phyloP scores from a whole-genome alignment of 2,329 filamentous ascomycete genomes.

The Rhinocladiella similis region DNA sequence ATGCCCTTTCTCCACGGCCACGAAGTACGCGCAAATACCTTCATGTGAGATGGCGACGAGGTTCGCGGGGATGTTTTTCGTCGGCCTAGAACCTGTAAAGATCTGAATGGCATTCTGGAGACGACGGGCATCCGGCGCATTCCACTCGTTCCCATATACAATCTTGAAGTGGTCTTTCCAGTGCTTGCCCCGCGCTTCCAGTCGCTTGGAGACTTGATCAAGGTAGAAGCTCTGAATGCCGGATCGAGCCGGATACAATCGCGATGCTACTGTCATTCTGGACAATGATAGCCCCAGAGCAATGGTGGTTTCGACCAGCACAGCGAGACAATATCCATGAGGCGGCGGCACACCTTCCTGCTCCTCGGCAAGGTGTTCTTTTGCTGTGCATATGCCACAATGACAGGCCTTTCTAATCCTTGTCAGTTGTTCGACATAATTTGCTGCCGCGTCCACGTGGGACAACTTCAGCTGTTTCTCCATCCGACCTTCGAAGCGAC shows the following conservation, averaged over 20 bases:
- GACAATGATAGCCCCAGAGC: slow-evolving; percentile 27
- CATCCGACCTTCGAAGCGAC: slow-evolving; percentile 26
- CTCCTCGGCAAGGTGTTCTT: slow-evolving; percentile 15
- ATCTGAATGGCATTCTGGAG: slow-evolving; percentile 24
- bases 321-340: slow-evolving; percentile 27
- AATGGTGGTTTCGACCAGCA: slow-evolving; percentile 26
- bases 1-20: slow-evolving; percentile 19
- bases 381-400: slow-evolving; percentile 24
- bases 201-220: slow-evolving; percentile 23
- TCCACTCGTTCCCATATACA: slow-evolving; percentile 29
- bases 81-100: slow-evolving; percentile 25
- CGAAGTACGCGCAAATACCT: slow-evolving; percentile 27
- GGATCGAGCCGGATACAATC: slow-evolving; percentile 23
- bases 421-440: slow-evolving; percentile 19
- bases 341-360: slow-evolving; percentile 20
- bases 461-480: slow-evolving; percentile 24
- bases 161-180: slow-evolving; percentile 23
- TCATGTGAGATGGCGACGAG: slow-evolving; percentile 27
- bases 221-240: slow-evolving; percentile 27
- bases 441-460: slow-evolving; percentile 20
- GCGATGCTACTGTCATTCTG: slow-evolving; percentile 23
- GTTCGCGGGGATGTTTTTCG: slow-evolving; percentile 22
- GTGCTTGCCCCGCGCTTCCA: slow-evolving; percentile 22
- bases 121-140: slow-evolving; percentile 25
- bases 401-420: slow-evolving; percentile 21